Evolutionary conservation across 805 yeast genomes (phyloP), one percentile per base, ranked within the genome.

Genomic region (Pichia cephalocereana): DNA sequence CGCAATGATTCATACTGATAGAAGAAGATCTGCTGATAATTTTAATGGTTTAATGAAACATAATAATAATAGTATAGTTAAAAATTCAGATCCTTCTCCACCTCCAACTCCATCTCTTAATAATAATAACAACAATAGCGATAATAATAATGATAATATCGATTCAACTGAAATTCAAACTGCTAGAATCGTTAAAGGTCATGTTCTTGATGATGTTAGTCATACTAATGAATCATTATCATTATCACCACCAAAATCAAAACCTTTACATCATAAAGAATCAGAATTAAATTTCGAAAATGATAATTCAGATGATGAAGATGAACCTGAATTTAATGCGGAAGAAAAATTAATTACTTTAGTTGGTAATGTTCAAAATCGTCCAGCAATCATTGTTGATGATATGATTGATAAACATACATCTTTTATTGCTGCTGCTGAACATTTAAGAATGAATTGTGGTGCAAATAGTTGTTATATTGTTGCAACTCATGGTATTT

Each of bases 1-100:
- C 63, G 99, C 99, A 51, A 91, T 93, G 98, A 91, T 95, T 57
- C 98, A 93, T 65, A 93, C 99, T 19, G 99, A 93, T 69, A 80
- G 98, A 63, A 83, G 97, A 68, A 82, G 99, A 68, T 77, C 83
- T 41, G 83, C 83, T 58, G 96, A 86, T 66, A 71, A 69, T 40
- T 77, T 54, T 53, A 63, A 54, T 34, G 62, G 60, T 37, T 43
- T 54, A 12, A 53, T 70, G 74, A 70, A 77, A 70, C 63, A 77
- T 67, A 66, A 73, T 69, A 44, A 48, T 18, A 31, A 40, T 17
- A 70, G 65, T 56, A 53, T 74, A 69, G 67, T 74, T 68, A 59
- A 70, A 60, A 48, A 47, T 18, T 11, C 11, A 27, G 14, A 28
- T 27, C 41, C 41, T 27, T 14, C 9, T 8, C 32, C 31, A 40